phyloP scores from a whole-genome alignment of 805 yeast genomes.

The Lipomyces yamanashiensis region DNA sequence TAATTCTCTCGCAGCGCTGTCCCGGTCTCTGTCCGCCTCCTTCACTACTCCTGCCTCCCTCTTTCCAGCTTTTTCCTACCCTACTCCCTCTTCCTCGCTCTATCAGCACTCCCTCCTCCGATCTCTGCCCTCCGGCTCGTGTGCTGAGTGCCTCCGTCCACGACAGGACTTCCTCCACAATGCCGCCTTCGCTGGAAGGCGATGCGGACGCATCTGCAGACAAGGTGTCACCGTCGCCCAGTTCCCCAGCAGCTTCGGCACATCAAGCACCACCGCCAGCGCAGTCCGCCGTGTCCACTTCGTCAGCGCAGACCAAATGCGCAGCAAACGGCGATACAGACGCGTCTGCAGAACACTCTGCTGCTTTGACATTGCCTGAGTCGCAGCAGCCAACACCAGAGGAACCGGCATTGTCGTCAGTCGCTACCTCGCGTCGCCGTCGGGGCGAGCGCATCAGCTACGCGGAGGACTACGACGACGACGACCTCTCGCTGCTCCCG shows the following conservation, averaged over 20 bases:
- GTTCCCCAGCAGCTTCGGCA: not conserved
- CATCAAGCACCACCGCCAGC: constrained; percentile 1
- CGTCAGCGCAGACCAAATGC: too few relatives aligned
- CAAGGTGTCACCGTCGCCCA: constrained; percentile 6
- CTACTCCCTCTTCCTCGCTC: constrained; percentile 1
- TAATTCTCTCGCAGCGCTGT: constrained; percentile 9
- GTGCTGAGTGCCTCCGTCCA: not conserved
- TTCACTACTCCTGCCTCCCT: not conserved
- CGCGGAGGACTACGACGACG: constrained; percentile 38
- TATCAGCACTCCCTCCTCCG: not conserved
- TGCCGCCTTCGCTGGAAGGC: constrained; percentile 14
- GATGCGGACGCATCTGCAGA: constrained; percentile 1
- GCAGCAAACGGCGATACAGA: too few relatives aligned
- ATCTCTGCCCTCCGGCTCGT: not conserved
- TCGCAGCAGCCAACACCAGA: not conserved
- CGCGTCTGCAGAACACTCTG: not conserved
- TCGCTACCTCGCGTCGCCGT: constrained; percentile 24
- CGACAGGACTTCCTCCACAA: not conserved
- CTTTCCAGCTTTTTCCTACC: not conserved
- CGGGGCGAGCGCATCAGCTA: constrained; percentile 39
- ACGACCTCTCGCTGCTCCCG: constrained; percentile 16
- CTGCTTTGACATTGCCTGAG: not conserved
- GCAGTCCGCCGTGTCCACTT: not conserved
- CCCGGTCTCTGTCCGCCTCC: not conserved
- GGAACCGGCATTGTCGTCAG: not conserved